Conservation (phyloP, 2,329 filamentous ascomycete genomes). For the Colletotrichum endophyticum region DNA sequence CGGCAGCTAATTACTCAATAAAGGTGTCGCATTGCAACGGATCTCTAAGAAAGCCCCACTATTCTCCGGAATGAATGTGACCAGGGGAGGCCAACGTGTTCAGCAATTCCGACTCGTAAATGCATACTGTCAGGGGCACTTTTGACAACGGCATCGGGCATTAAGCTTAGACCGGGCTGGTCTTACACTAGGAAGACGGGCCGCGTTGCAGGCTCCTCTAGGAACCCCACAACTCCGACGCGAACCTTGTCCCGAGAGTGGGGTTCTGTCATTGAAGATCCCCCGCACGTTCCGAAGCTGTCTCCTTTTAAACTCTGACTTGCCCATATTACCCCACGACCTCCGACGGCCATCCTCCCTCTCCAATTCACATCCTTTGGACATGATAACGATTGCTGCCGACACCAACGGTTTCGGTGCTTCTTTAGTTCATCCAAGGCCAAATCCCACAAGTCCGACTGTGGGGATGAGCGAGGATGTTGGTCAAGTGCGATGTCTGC, state of each 20-base stretch:
- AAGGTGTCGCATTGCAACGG: background rate
- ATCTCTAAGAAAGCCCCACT: background rate
- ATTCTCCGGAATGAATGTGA: background rate
- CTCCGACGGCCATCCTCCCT: background rate
- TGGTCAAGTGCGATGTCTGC: background rate
- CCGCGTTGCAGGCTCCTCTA: background rate
- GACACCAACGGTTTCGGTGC: background rate
- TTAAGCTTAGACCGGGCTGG: background rate
- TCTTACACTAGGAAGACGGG: background rate
- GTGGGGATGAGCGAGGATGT: background rate
- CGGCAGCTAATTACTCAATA: background rate
- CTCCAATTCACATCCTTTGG: background rate
- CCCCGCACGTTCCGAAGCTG: background rate
- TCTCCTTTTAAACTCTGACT: background rate
- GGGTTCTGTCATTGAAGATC: background rate
- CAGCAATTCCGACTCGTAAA: background rate
- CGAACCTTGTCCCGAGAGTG: background rate
- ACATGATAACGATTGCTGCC: background rate
- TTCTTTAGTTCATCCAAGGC: background rate
- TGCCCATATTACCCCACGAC: background rate
- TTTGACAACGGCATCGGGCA: background rate
- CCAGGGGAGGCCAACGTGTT: background rate
- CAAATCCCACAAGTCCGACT: background rate
- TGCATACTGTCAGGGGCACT: background rate
- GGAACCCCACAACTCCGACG: background rate